These are phyloP conservation scores for Boletus vinaceobasis DNA, from an alignment of 768 basidiomycete species.

Conservation along the genomic window DNA sequence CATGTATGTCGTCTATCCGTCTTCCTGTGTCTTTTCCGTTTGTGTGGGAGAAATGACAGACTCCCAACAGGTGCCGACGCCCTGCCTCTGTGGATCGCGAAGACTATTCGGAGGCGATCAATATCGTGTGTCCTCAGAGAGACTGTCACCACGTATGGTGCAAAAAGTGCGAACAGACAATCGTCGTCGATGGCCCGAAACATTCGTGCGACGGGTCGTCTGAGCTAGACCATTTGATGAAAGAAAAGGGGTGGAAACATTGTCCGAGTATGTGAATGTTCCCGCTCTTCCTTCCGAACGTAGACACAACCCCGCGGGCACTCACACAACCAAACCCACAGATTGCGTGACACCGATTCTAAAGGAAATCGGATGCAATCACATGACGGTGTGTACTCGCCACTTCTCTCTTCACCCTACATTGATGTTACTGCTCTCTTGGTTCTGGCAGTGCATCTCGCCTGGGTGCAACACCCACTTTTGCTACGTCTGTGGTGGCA, in stretches of 20 bases:
- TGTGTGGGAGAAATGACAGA: background rate
- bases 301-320: background rate
- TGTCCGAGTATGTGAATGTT: conserved; percentile 49
- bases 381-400: conserved; percentile 45
- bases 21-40: background rate
- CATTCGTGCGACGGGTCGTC: conserved; percentile 60
- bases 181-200: conserved; percentile 33
- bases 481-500: conserved; percentile 48
- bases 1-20: conserved; percentile 34
- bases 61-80: conserved; percentile 42
- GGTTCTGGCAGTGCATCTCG: conserved; percentile 43
- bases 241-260: conserved; percentile 56
- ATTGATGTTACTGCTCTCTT: background rate
- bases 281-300: background rate
- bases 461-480: conserved; percentile 62
- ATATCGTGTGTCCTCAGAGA: conserved; percentile 48
- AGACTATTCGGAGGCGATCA: conserved; percentile 39
- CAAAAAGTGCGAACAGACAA: conserved; percentile 50
- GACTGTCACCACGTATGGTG: conserved; percentile 57
- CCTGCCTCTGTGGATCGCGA: conserved; percentile 48
- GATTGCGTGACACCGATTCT: conserved; percentile 48
- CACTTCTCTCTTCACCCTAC: background rate
- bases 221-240: conserved; percentile 53
- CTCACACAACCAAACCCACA: conserved; percentile 7
- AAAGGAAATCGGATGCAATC: conserved; percentile 53